Base-by-base conservation (phyloP, 495 filamentous ascomycete genomes). In the Tuber melanosporum region DNA sequence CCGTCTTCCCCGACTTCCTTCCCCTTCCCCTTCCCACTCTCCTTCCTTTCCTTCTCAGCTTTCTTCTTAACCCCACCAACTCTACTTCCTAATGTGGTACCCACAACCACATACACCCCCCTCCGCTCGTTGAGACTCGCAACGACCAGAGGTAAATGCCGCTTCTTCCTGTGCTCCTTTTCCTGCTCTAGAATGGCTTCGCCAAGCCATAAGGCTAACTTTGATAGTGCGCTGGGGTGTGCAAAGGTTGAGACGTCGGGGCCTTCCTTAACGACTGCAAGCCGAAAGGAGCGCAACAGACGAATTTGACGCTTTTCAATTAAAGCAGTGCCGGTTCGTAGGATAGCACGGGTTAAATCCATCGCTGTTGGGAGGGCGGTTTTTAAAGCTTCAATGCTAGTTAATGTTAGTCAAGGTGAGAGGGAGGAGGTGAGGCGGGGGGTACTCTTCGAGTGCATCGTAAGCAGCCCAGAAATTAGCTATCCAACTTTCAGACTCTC, bases 201-300 rank as follows among this genome's bases (percentile, higher is more conserved):
- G 22, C 92, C 93, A 74, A 98, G 88, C 95, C 95, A 99, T 3
- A 97, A 86, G 0, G 94, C 94, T 15, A 99, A 87, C 84, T 98
- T 98, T 4, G 93, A 95, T 74, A 99, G 85, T 15, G 96, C 96
- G 6, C 93, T 92, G 0, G 95, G 94, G 80, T 97, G 94, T 10
- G 91, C 92, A 84, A 99, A 99, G 14, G 97, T 88, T 62, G 88
- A 85, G 9, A 97, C 92, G 81, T 98, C 95, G 0, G 94, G 93
- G 1, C 95, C 93, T 82, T 98, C 95, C 82, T 96, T 97, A 80
- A 99, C 94, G 43, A 99, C 92, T 15, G 92, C 94, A 87, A 99
- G 94, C 52, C 95, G 92, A 85, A 98, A 99, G 10, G 94, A 92
- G 10, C 92, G 90, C 47, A 99, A 87, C 83, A 97, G 93, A 19